phyloP scores from a whole-genome alignment of 176 grass and related monocot genomes.

The Carex pumila region DNA sequence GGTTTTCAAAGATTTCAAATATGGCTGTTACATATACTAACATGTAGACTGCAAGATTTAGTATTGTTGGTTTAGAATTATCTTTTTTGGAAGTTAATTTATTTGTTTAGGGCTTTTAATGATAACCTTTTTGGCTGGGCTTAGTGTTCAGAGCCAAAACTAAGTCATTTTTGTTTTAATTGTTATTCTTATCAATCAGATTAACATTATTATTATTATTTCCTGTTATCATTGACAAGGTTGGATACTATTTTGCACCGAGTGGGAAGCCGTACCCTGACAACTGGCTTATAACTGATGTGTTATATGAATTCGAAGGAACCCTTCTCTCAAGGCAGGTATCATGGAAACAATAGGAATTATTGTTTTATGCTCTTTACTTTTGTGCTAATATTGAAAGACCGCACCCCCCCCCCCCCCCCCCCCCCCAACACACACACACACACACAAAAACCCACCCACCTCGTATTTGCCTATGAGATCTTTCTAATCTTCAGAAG shows the following conservation, averaged over 20 bases:
- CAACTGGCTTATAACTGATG: constrained; percentile 95
- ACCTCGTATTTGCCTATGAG: neutral
- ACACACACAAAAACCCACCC: no score
- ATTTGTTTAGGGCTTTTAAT: neutral
- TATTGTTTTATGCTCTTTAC: neutral
- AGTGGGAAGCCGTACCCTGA: constrained; percentile 96
- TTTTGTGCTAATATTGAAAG: neutral
- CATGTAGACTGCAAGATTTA: neutral
- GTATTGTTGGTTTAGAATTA: neutral
- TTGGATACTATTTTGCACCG: constrained; percentile 96
- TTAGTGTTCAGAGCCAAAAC: neutral
- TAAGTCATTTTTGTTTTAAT: neutral
- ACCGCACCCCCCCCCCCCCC: neutral
- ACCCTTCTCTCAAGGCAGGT: constrained; percentile 93
- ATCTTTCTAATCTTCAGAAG: constrained; percentile 17
- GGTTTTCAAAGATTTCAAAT: neutral
- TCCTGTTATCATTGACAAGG: constrained; percentile 49
- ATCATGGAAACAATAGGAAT: constrained; percentile 17
- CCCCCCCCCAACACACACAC: no score
- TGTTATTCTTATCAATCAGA: neutral
- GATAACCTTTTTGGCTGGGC: neutral
- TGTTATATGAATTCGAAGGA: constrained; percentile 88
- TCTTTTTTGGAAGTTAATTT: neutral
- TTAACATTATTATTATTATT: neutral
- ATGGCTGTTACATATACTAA: neutral